phyloP scores from a whole-genome alignment of 257 asterid genomes.

The Scutellaria barbata region DNA sequence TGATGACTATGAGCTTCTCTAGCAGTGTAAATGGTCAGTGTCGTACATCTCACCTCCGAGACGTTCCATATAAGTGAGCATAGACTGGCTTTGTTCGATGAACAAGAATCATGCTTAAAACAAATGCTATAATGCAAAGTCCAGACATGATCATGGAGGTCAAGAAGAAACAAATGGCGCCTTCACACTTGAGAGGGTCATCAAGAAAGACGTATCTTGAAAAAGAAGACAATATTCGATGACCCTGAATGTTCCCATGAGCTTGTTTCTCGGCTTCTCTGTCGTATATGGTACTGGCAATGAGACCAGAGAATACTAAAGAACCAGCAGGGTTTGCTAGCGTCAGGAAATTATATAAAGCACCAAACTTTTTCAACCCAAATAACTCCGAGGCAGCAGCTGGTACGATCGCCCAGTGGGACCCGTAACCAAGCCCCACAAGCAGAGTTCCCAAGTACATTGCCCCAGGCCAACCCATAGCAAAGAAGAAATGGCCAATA shows the following conservation, averaged over 20 bases:
- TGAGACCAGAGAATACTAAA: constrained; percentile 69
- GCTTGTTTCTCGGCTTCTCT: constrained; percentile 82
- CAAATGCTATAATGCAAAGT: constrained; percentile 69
- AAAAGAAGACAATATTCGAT: constrained; percentile 41
- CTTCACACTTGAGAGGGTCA: constrained; percentile 71
- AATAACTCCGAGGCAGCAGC: constrained; percentile 87
- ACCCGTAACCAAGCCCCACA: constrained; percentile 93
- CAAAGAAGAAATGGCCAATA: constrained; percentile 78
- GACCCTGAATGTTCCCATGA: constrained; percentile 41
- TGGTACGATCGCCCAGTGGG: constrained; percentile 91
- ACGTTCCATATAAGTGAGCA: constrained; percentile 63
- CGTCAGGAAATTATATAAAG: constrained; percentile 74
- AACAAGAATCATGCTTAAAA: constrained; percentile 75
- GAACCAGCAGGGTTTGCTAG: constrained; percentile 84
- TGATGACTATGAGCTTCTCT: not conserved
- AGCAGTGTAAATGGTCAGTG: not conserved
- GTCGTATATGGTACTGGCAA: constrained; percentile 82
- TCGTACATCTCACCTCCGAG: constrained; percentile 35
- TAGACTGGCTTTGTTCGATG: constrained; percentile 77
- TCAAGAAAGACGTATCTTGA: constrained; percentile 46
- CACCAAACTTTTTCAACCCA: constrained; percentile 79
- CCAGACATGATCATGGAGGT: constrained; percentile 81
- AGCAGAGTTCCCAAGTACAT: constrained; percentile 83
- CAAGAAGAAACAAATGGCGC: constrained; percentile 74
- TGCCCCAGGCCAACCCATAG: constrained; percentile 90